Conservation (phyloP, 2,329 filamentous ascomycete genomes). For the Verticillium longisporum region DNA sequence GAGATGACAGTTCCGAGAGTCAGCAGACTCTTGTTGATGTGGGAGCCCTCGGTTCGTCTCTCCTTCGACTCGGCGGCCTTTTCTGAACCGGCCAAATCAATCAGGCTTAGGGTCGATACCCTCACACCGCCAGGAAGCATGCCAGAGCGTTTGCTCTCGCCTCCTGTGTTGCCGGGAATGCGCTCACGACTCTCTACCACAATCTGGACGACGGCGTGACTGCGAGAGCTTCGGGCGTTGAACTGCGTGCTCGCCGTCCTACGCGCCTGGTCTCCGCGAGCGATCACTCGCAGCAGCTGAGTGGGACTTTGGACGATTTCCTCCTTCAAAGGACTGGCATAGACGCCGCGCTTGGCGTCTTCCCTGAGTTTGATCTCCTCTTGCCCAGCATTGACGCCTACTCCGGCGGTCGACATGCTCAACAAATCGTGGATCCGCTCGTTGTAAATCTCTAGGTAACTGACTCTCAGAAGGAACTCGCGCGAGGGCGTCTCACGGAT, state of each 20-base stretch:
- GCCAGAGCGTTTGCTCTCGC: slow-evolving; percentile 59
- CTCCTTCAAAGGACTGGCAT: slow-evolving; percentile 92
- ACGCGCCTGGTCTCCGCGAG: slow-evolving; percentile 83
- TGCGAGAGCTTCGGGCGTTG: slow-evolving; percentile 92
- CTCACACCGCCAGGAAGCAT: slow-evolving; percentile 82
- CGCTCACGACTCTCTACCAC: slow-evolving; percentile 95
- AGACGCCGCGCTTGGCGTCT: slow-evolving; percentile 92
- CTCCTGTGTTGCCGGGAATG: slow-evolving; percentile 47
- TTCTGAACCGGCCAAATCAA: slow-evolving; percentile 93
- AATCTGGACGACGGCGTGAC: slow-evolving; percentile 97
- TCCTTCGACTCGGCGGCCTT: slow-evolving; percentile 95
- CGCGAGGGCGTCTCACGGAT: slow-evolving; percentile 93
- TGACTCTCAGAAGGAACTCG: slow-evolving; percentile 91
- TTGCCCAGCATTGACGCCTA: slow-evolving; percentile 50
- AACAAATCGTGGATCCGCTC: slow-evolving; percentile 94
- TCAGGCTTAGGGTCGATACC: slow-evolving; percentile 90
- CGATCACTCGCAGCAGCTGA: slow-evolving; percentile 89
- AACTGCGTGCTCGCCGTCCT: slow-evolving; percentile 93
- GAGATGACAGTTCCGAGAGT: slow-evolving; percentile 94
- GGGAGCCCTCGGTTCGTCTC: slow-evolving; percentile 85
- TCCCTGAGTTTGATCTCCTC: slow-evolving; percentile 97
- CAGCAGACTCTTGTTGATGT: slow-evolving; percentile 97
- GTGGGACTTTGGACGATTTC: slow-evolving; percentile 98
- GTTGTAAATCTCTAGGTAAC: slow-evolving; percentile 98
- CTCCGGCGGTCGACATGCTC: slow-evolving; percentile 58